Base-by-base conservation (phyloP, 345 rosid genomes). In the Orychophragmus violaceus region DNA sequence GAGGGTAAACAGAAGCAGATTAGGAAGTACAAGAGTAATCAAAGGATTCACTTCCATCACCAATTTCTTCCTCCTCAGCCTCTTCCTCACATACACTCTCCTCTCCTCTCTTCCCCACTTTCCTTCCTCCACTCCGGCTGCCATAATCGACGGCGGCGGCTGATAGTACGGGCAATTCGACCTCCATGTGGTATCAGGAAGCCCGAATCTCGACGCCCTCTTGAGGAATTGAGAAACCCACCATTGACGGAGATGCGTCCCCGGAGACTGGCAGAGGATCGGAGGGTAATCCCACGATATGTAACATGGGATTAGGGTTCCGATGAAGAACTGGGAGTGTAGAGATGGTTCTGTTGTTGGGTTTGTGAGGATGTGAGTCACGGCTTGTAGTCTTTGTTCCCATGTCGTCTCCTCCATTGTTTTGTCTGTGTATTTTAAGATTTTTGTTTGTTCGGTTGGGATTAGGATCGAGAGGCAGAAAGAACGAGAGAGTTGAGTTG, bases 241-340 rank as follows among this genome's bases (percentile, higher is more conserved):
- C 88, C 91, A 86, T 17, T 62, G 79, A 68, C 69, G 78, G 29
- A 79, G 79, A 66, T 68, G 66, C 16, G 18, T 10, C 25, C 28
- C 35, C 74, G 65, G 14, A 12, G 19, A 61, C 33, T 55, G 35
- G 77, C 87, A 80, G 53, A 84, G 78, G 44, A 83, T 8, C 8
- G 97, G 90, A 14, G 95, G 93, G 79, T 84, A 90, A 52, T 90
- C 90, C 90, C 89, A 86, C 32, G 78, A 76, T 53, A 82, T 63
- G 80, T 82, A 87, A 22, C 25, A 53, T 24, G 76, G 79, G 48
- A 76, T 54, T 59, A 59, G 41, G 12, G 41, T 2, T 45, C 72
- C 75, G 37, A 76, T 52, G 8, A 76, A 11, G 76, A 76, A 70
- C 3, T 76, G 79, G 0, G 79, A 65, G 62, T 76, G 22, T 16